Evolutionary conservation across 345 rosid genomes (phyloP), one percentile per base, ranked within the genome.

Genomic region (Salix koriyanagi): DNA sequence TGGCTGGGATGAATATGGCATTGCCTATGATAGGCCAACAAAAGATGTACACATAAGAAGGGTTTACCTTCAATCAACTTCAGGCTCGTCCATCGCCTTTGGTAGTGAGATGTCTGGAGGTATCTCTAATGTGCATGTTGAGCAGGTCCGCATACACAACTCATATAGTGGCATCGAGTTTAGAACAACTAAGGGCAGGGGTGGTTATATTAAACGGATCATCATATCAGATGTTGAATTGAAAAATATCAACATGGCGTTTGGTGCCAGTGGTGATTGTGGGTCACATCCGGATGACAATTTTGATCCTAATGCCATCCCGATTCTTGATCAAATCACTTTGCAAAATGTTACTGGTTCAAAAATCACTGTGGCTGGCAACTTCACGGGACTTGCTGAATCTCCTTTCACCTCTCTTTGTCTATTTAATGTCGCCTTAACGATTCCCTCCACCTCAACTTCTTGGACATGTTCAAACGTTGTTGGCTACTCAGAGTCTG

Each of bases 71-170:
- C 89, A 86, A 75, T 95, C 99, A 69, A 87, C 85, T 48, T 82
- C 96, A 0, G 99, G 98, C 23, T 87, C 98, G 5, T 83, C 87
- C 42, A 84, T 95, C 69, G 90, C 99, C 74, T 91, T 91, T n/a
- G 99, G 99, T 4, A 95, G 99, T 48, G 97, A 95, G 79, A 95
- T 95, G 99, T 95, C 99, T 9, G 97, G 99, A 36, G 99, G 99
- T 65, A 89, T 95, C 76, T 90, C 93, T 1, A 81, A 88, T 67
- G 81, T 93, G 18, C 88, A 72, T 16, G 90, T 88, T 28, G 90
- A 91, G 81, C 81, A 23, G 65, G 82, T 85, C 61, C 84, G n/a
- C 74, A 72, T 92, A 2, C 79, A 75, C 67, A 75, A 86, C 83
- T 95, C 97, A 16, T 80, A 67, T 12, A 82, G 80, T 10, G 98